Conservation (phyloP, 108 stramenopile species). For the Nitzschia inconspicua region DNA sequence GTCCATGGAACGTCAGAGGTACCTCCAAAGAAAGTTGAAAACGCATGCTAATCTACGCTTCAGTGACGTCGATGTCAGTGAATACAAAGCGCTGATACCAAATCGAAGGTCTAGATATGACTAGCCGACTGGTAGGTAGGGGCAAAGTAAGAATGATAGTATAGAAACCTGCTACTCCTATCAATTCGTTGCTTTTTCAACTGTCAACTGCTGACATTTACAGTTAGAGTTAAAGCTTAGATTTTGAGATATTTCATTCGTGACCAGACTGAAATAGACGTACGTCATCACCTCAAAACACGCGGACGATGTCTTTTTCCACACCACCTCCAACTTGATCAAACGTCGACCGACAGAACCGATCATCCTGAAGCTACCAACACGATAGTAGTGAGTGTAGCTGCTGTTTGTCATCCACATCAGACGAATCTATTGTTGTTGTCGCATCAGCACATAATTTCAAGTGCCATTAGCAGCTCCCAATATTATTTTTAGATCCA, state of each 20-base stretch:
- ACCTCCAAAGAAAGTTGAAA: conserved; percentile 80
- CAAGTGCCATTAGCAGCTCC: background rate
- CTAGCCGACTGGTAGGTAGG: conserved; percentile 21
- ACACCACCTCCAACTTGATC: too few species aligned
- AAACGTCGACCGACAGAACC: too few species aligned
- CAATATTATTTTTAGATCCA: conserved; percentile 1
- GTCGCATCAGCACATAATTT: background rate
- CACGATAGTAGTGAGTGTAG: too few species aligned
- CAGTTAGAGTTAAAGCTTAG: background rate
- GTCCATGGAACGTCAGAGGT: conserved; percentile 85
- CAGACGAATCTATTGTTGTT: too few species aligned
- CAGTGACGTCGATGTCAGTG: conserved; percentile 76
- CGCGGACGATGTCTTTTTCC: too few species aligned
- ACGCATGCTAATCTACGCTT: conserved; percentile 78
- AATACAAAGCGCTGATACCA: conserved; percentile 65
- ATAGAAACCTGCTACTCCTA: background rate
- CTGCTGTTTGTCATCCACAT: too few species aligned
- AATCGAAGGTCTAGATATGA: conserved; percentile 73
- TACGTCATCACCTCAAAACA: too few species aligned
- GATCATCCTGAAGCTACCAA: too few species aligned
- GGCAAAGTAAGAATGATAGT: background rate
- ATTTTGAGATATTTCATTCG: background rate
- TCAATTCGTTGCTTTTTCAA: background rate
- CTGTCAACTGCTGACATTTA: background rate
- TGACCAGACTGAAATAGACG: background rate